Evolutionary conservation across 805 yeast species (phyloP).

Genomic region (Priceomyces haplophilus): DNA sequence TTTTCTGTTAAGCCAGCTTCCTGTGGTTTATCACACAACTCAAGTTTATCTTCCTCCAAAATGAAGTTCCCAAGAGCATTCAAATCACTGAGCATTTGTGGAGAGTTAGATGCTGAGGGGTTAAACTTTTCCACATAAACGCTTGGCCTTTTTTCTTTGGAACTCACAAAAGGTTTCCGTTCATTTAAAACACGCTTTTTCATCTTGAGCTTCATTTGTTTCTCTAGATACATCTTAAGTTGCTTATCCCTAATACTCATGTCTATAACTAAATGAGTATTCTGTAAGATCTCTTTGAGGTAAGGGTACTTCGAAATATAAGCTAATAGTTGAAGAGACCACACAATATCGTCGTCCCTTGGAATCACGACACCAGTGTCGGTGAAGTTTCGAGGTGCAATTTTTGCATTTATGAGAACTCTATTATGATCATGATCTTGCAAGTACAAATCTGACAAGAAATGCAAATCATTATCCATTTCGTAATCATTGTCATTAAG

Average conservation of each 20-base stretch:
- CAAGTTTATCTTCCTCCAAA: constrained; percentile 34
- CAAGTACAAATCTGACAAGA: constrained; percentile 37
- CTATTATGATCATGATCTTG: constrained; percentile 32
- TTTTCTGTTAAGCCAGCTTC: constrained; percentile 21
- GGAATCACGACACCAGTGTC: constrained; percentile 78
- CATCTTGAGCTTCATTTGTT: constrained; percentile 31
- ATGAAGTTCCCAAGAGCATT: constrained; percentile 29
- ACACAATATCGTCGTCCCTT: constrained; percentile 86
- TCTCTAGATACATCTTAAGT: constrained; percentile 33
- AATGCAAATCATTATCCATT: constrained; percentile 42
- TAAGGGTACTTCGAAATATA: constrained; percentile 89
- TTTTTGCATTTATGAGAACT: constrained; percentile 25
- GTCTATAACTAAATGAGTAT: constrained; percentile 69
- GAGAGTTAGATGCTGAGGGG: constrained; percentile 38
- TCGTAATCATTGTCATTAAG: constrained; percentile 32
- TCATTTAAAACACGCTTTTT: constrained; percentile 28
- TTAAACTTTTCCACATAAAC: constrained; percentile 21
- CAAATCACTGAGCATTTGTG: constrained; percentile 36
- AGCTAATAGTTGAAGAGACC: constrained; percentile 90
- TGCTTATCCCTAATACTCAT: constrained; percentile 48
- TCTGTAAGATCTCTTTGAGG: constrained; percentile 69
- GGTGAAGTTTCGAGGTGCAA: constrained; percentile 38
- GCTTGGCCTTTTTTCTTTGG: constrained; percentile 28
- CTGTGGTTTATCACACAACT: constrained; percentile 22
- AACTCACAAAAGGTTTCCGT: constrained; percentile 31